Conservation (phyloP, 805 yeast species). For the Hanseniaspora jakobsenii region DNA sequence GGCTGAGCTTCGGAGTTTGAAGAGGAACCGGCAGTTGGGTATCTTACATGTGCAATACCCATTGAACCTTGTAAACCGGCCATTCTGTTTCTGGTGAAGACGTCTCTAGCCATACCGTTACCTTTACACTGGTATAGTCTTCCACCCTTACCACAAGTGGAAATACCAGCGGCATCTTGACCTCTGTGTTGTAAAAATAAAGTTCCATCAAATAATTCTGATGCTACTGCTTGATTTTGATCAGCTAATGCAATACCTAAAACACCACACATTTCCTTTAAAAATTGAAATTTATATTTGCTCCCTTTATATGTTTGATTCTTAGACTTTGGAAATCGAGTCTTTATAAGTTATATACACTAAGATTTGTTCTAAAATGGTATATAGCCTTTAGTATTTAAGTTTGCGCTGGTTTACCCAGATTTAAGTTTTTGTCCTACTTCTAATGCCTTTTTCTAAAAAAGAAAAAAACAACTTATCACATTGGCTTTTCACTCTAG, state of each 20-base stretch:
- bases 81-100: conserved; percentile 76
- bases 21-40: conserved; percentile 94
- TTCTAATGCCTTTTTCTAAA: neutral
- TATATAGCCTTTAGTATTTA: too few relatives aligned
- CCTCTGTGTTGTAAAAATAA: conserved; percentile 93
- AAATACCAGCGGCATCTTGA: conserved; percentile 98
- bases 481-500: too few relatives aligned
- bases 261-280: conserved; percentile 74
- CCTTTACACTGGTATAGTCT: conserved; percentile 96
- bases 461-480: neutral
- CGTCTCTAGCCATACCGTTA: conserved; percentile 97
- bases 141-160: conserved; percentile 88
- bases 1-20: conserved; percentile 98
- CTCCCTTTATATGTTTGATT: too few relatives aligned
- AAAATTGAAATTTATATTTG: neutral
- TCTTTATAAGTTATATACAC: too few relatives aligned
- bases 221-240: conserved; percentile 59
- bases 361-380: too few relatives aligned
- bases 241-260: conserved; percentile 78
- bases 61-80: conserved; percentile 73
- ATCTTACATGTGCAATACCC: conserved; percentile 91
- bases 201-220: conserved; percentile 85
- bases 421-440: neutral
- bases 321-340: too few relatives aligned
- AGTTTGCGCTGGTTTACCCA: conserved; percentile 2